Evolutionary conservation across 2,329 filamentous ascomycete genomes (phyloP).

Genomic region (Fusarium austroafricanum): DNA sequence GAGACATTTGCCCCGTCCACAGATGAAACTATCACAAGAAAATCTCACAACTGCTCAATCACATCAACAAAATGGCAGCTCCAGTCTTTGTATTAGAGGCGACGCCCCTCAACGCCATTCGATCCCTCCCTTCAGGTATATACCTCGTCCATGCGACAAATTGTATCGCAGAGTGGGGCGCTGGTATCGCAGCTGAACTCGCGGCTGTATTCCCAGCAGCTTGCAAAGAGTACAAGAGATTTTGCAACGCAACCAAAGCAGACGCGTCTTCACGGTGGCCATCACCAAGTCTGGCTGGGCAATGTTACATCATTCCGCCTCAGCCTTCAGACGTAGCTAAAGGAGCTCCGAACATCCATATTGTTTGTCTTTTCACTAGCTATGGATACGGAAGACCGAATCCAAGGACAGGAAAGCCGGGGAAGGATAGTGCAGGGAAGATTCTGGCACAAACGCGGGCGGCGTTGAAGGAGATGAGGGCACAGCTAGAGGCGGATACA

Average conservation of each 20-base stretch:
- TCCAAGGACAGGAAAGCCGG: slow-evolving; percentile 23
- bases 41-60: not conserved
- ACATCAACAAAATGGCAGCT: slow-evolving; percentile 6
- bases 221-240: slow-evolving; percentile 40
- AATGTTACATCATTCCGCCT: slow-evolving; percentile 46
- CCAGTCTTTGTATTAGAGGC: slow-evolving; percentile 17
- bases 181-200: slow-evolving; percentile 47
- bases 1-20: not conserved
- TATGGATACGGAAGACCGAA: slow-evolving; percentile 37
- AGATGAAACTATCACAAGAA: not conserved
- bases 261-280: slow-evolving; percentile 26
- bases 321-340: slow-evolving; percentile 37
- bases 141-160: slow-evolving; percentile 50
- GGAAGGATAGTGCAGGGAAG: slow-evolving; percentile 13
- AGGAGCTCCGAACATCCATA: slow-evolving; percentile 38
- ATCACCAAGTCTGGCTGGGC: slow-evolving; percentile 39
- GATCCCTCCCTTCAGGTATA: slow-evolving; percentile 18
- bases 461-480: slow-evolving; percentile 24
- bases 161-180: slow-evolving; percentile 48
- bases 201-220: slow-evolving; percentile 43
- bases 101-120: slow-evolving; percentile 30
- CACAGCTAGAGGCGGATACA: not conserved
- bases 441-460: slow-evolving; percentile 35
- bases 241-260: slow-evolving; percentile 39
- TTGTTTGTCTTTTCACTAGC: slow-evolving; percentile 36